phyloP scores from a whole-genome alignment of 2,329 filamentous ascomycete species.

The Alternaria solani region DNA sequence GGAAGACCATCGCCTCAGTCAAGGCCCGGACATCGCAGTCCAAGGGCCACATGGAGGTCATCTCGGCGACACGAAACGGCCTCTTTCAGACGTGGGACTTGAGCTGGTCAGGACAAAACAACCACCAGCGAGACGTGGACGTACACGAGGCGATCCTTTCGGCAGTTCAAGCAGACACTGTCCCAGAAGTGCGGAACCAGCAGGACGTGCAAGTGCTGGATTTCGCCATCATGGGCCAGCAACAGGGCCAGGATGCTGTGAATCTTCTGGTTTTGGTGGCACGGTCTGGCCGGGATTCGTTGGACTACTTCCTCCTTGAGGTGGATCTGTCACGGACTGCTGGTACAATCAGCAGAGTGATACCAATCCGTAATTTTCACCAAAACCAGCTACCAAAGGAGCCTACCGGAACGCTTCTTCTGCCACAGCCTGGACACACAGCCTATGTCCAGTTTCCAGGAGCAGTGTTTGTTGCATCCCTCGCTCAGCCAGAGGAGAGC shows the following conservation, averaged over 20 bases:
- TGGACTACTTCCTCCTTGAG: conserved; percentile 80
- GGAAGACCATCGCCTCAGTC: conserved; percentile 82
- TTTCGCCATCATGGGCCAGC: conserved; percentile 69
- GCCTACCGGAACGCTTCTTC: conserved; percentile 64
- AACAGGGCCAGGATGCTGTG: conserved; percentile 45
- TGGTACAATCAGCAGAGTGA: conserved; percentile 69
- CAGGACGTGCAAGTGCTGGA: conserved; percentile 78
- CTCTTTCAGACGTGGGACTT: conserved; percentile 86
- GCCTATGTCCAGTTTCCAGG: conserved; percentile 83
- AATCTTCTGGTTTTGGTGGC: conserved; percentile 46
- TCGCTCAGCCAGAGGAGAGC: conserved; percentile 71
- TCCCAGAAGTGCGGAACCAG: conserved; percentile 58
- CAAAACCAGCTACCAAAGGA: conserved; percentile 47
- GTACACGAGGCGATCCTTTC: conserved; percentile 69
- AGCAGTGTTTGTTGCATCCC: conserved; percentile 78
- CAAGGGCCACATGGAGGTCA: conserved; percentile 83
- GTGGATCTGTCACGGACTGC: conserved; percentile 65
- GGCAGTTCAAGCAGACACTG: conserved; percentile 66
- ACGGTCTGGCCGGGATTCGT: conserved; percentile 32
- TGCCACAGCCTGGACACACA: conserved; percentile 80
- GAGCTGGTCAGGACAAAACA: conserved; percentile 84
- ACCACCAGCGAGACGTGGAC: conserved; percentile 76
- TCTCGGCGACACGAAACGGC: conserved; percentile 80
- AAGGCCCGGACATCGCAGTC: conserved; percentile 74
- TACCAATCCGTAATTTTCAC: conserved; percentile 67